Percentiles rank a stretch among this genome's conserved stretches.
phyloP scores from a whole-genome alignment of 2,329 filamentous ascomycete genomes.

The Chaetomiaceae sp. region DNA sequence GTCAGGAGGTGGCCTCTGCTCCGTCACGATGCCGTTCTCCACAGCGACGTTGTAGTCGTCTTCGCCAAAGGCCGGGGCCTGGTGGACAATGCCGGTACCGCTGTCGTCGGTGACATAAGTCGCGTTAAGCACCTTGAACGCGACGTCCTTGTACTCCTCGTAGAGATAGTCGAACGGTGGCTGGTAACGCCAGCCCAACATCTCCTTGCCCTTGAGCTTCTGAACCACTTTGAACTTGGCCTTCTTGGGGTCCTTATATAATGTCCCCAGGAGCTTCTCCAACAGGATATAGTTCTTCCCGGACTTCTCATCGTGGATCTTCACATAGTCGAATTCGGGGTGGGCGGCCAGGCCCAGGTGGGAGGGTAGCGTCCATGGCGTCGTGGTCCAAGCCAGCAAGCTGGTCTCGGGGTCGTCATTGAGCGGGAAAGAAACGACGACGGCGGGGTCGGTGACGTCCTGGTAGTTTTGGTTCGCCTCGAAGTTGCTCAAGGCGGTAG shows the following conservation, averaged over 20 bases:
- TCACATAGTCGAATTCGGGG: conserved; percentile 74
- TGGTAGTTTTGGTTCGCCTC: conserved; percentile 94
- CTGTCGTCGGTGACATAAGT: conserved; percentile 83
- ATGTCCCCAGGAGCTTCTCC: conserved; percentile 69
- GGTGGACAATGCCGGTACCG: conserved; percentile 90
- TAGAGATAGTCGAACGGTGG: conserved; percentile 88
- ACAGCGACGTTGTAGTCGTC: conserved; percentile 87
- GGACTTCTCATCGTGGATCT: conserved; percentile 75
- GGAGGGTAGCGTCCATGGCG: conserved; percentile 75
- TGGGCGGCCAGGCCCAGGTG: conserved; percentile 66
- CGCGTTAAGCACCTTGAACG: conserved; percentile 76
- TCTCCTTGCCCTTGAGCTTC: conserved; percentile 74
- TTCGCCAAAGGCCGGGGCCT: conserved; percentile 88
- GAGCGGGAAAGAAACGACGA: conserved; percentile 83
- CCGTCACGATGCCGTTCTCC: conserved; percentile 68
- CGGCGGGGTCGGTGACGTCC: conserved; percentile 82
- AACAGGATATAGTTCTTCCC: conserved; percentile 81
- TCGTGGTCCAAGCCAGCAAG: conserved; percentile 83
- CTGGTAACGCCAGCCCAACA: conserved; percentile 83
- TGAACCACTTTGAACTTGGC: conserved; percentile 81
- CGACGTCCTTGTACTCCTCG: conserved; percentile 78
- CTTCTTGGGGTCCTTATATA: conserved; percentile 95
- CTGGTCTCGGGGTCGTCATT: conserved; percentile 67
- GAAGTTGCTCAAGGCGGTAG: conserved; percentile 86
- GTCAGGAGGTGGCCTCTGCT: conserved; percentile 74